A percentile compares a stretch with the other conserved stretches of the same genome.
Evolutionary conservation across 805 yeast genomes (phyloP).

Genomic region (Jamesozyma jinghongensis): DNA sequence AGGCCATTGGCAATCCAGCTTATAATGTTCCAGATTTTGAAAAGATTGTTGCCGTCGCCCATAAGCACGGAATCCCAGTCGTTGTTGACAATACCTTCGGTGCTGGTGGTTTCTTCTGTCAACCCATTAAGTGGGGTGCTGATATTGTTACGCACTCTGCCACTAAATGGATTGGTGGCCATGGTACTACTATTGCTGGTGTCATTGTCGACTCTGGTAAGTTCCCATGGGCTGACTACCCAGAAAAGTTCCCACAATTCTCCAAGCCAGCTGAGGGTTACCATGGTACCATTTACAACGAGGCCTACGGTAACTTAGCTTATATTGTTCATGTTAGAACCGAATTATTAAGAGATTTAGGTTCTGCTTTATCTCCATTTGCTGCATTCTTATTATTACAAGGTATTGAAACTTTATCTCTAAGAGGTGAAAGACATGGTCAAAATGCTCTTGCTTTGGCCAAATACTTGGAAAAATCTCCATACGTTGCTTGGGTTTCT

Average conservation of each 20-base stretch:
- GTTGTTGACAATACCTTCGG: slow-evolving; percentile 96
- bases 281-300: slow-evolving; percentile 78
- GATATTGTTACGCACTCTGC: slow-evolving; percentile 92
- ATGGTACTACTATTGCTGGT: slow-evolving; percentile 93
- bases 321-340: slow-evolving; percentile 72
- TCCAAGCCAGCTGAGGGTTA: slow-evolving; percentile 87
- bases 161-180: slow-evolving; percentile 97
- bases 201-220: slow-evolving; percentile 83
- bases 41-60: slow-evolving; percentile 64
- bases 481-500: slow-evolving; percentile 79
- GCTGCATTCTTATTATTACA: slow-evolving; percentile 78
- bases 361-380: slow-evolving; percentile 83
- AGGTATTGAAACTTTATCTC: slow-evolving; percentile 89
- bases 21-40: slow-evolving; percentile 90
- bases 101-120: slow-evolving; percentile 84
- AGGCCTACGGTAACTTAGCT: slow-evolving; percentile 72
- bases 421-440: slow-evolving; percentile 90
- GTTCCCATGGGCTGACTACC: slow-evolving; percentile 82
- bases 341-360: slow-evolving; percentile 84
- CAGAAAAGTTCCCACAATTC: slow-evolving; percentile 85
- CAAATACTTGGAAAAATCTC: slow-evolving; percentile 57
- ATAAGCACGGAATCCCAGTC: slow-evolving; percentile 77
- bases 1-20: slow-evolving; percentile 87
- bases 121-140: slow-evolving; percentile 82
- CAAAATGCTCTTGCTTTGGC: slow-evolving; percentile 76